These are phyloP conservation scores for Chalciporus chontae DNA, from an alignment of 768 basidiomycete genomes.

Conservation along the genomic window DNA sequence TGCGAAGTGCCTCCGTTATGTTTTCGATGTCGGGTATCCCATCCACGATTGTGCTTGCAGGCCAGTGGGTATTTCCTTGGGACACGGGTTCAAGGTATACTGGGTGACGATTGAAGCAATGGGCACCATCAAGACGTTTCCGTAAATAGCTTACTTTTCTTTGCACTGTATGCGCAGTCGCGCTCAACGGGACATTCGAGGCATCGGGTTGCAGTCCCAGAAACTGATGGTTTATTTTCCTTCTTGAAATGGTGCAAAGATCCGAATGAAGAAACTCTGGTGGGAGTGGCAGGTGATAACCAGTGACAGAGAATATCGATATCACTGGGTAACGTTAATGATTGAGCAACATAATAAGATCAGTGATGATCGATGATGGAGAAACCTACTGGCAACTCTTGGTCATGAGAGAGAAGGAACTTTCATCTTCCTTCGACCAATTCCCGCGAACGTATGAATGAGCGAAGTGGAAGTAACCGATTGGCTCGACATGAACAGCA, in stretches of 20 bases:
- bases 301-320: conserved; percentile 81
- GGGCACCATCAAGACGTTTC: background rate
- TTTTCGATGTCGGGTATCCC: conserved; percentile 87
- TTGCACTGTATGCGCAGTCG: conserved; percentile 83
- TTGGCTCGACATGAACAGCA: conserved; percentile 79
- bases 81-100: conserved; percentile 81
- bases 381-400: conserved; percentile 82
- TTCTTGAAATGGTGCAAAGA: conserved; percentile 81
- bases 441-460: conserved; percentile 86
- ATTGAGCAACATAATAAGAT: conserved; percentile 3
- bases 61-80: conserved; percentile 52
- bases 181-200: conserved; percentile 69
- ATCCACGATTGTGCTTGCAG: conserved; percentile 65
- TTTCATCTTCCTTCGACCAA: conserved; percentile 66
- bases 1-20: conserved; percentile 64
- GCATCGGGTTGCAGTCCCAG: conserved; percentile 67
- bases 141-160: conserved; percentile 54
- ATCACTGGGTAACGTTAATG: conserved; percentile 48
- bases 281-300: conserved; percentile 61
- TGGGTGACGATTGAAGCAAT: conserved; percentile 25
- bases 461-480: conserved; percentile 85
- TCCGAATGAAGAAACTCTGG: conserved; percentile 80
- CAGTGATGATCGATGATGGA: background rate
- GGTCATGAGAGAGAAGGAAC: conserved; percentile 82
- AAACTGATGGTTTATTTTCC: conserved; percentile 53